Evolutionary conservation across 2,329 filamentous ascomycete species (phyloP), one percentile per base, ranked within the genome.

Genomic region (Aspergillus texensis): DNA sequence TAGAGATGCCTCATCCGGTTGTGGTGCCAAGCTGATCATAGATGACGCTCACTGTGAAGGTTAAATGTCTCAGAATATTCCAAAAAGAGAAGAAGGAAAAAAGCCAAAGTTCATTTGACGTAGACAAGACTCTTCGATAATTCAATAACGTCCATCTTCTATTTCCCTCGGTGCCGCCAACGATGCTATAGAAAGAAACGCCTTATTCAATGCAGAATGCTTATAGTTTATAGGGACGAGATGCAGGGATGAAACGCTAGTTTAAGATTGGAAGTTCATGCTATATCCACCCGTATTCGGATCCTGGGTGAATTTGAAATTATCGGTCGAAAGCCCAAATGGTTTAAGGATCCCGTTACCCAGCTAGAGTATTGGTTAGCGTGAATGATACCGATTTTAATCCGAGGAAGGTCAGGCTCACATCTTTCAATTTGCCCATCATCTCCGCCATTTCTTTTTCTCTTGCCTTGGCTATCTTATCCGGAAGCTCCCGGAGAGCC

Each of bases 401-500:
- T 3, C 9, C 2, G 8, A 60, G 39, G 55, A 3, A 39, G 21
- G 19, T 19, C 57, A 39, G 57, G 83, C 86, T 80, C 68, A 88
- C 87, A 70, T 90, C 89, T 75, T 96, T 97, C 71, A 99, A 80
- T 81, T 98, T 97, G 21, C 91, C 92, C 93, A 97, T 96, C 93
- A 98, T 97, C 80, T 99, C 94, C 3, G 86, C 89, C 86, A 95
- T 92, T 79, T 99, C 95, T 70, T 85, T 86, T 73, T 97, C 90
- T 79, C 93, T 92, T 1, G 94, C 93, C 21, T 86, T 86, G 67
- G 94, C 91, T 57, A 93, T 85, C 65, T 85, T 84, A 1, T 85
- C 81, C 1, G 92, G 92, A 45, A 98, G 79, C 26, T 82, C 80
- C 16, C 83, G 78, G 63, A 96, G 81, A 69, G 93, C 90, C 32